phyloP scores from a whole-genome alignment of 2,329 filamentous ascomycete genomes.

The Nothophaeocryptopus gaeumannii region DNA sequence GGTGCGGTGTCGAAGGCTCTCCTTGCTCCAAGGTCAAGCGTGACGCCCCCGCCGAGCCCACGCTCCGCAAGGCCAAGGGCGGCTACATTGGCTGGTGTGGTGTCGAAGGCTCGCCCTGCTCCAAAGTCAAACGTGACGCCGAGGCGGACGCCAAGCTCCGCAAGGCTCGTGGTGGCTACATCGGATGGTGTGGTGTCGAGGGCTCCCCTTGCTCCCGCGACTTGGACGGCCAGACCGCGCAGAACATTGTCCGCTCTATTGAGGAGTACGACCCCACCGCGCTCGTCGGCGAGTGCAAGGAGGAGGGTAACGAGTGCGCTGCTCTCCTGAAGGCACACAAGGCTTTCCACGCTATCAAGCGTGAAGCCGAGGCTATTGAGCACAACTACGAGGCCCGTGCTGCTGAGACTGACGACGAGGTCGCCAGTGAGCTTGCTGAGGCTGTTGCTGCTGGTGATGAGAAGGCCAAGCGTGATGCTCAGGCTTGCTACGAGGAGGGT shows the following conservation, averaged over 20 bases:
- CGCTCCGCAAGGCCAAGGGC: neutral
- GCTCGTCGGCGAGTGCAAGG: slow-evolving; percentile 17
- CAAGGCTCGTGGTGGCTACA: slow-evolving; percentile 27
- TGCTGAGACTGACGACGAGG: slow-evolving; percentile 8
- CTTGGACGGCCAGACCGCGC: slow-evolving; percentile 39
- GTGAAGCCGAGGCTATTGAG: slow-evolving; percentile 24
- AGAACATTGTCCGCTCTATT: slow-evolving; percentile 13
- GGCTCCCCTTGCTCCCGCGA: slow-evolving; percentile 45
- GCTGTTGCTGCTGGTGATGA: slow-evolving; percentile 1
- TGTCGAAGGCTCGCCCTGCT: slow-evolving; percentile 44
- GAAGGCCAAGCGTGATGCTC: neutral
- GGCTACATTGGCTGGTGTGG: slow-evolving; percentile 33
- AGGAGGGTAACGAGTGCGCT: slow-evolving; percentile 27
- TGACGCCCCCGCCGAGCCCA: slow-evolving; percentile 25
- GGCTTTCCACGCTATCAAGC: slow-evolving; percentile 26
- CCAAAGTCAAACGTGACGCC: slow-evolving; percentile 29
- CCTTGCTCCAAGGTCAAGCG: slow-evolving; percentile 32
- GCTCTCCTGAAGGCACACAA: slow-evolving; percentile 28
- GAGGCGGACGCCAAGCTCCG: slow-evolving; percentile 28
- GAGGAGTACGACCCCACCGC: slow-evolving; percentile 21
- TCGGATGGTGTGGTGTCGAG: slow-evolving; percentile 39
- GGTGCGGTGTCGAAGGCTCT: slow-evolving; percentile 42
- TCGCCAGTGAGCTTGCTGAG: slow-evolving; percentile 11
- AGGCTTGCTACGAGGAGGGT: slow-evolving; percentile 14
- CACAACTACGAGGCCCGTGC: slow-evolving; percentile 7